Base-by-base conservation (phyloP, 2,329 filamentous ascomycete genomes). In the Cladosporium sphaerospermum region DNA sequence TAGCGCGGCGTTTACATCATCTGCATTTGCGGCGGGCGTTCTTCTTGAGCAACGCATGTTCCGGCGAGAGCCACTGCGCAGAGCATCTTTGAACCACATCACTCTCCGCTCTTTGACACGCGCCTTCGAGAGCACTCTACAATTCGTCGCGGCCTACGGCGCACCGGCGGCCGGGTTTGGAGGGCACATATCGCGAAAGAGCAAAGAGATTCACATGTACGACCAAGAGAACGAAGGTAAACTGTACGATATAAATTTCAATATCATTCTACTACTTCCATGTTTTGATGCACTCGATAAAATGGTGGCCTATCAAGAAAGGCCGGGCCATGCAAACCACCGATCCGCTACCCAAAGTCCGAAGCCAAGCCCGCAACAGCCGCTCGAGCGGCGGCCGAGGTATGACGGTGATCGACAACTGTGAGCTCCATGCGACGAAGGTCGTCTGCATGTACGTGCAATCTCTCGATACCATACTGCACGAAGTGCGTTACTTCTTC, bases 1-100 rank as follows among this genome's bases (percentile, higher is more conserved):
- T 53, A 53, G 50, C 50, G 50, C 44, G 50, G 50, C 50, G 50
- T 53, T 53, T 32, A 46, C 37, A 45, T 36, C 50, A 53, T 53
- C 44, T 45, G 50, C 50, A 53, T 47, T 46, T 47, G 50, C 34
- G 44, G 44, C 43, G 37, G 40, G 48, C 32, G 40, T 36, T 39
- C 36, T 36, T 44, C 44, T 33, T 13, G 48, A 40, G 48, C 48
- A 39, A 51, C 42, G 48, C 48, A 51, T 51, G 37, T 3, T 3
- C 4, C 23, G 23, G 23, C 23, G 23, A 28, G 23, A 28, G 7
- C 23, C 7, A 5, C 23, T 5, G 23, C 23, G 23, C 7, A 28
- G 4, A 7, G 23, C 23, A 28, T 28, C 7, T 28, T 28, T 28
- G 5, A 5, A 28, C 23, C 23, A 28, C 34, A 42, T 28, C 11